phyloP scores from a whole-genome alignment of 78 protist species.

The Ministeria vibrans region DNA sequence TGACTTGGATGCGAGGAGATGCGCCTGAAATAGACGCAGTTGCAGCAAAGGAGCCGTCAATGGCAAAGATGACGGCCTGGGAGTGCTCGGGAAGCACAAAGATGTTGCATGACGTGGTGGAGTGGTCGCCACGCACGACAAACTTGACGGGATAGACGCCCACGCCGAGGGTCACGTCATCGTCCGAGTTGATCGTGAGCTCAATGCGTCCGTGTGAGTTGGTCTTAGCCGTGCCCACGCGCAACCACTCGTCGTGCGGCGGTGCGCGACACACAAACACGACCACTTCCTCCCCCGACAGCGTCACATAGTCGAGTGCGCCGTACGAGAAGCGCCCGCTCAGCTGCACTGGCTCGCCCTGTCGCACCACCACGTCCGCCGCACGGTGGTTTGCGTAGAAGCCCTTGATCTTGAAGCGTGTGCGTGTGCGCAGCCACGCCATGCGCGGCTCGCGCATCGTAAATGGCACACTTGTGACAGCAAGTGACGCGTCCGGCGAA shows the following conservation, averaged over 20 bases:
- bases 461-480: too few relatives aligned
- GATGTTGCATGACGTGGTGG: not conserved
- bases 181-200: too few relatives aligned
- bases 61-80: not conserved
- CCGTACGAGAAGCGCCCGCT: not conserved
- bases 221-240: not conserved
- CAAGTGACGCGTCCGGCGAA: not conserved
- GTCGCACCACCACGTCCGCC: not conserved
- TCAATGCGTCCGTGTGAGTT: too few relatives aligned
- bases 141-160: not conserved
- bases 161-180: not conserved
- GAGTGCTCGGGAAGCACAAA: not conserved
- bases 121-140: slow-evolving; percentile 1
- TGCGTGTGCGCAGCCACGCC: not conserved
- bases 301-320: not conserved
- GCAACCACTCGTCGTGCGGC: not conserved
- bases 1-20: not conserved
- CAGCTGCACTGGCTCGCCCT: not conserved
- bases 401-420: not conserved
- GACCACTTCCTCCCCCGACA: slow-evolving; percentile 8
- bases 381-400: not conserved
- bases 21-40: not conserved
- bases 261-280: not conserved
- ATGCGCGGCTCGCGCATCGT: not conserved
- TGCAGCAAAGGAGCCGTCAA: slow-evolving; percentile 2